phyloP scores from a whole-genome alignment of 805 yeast genomes.

The Myxozyma mucilagina region DNA sequence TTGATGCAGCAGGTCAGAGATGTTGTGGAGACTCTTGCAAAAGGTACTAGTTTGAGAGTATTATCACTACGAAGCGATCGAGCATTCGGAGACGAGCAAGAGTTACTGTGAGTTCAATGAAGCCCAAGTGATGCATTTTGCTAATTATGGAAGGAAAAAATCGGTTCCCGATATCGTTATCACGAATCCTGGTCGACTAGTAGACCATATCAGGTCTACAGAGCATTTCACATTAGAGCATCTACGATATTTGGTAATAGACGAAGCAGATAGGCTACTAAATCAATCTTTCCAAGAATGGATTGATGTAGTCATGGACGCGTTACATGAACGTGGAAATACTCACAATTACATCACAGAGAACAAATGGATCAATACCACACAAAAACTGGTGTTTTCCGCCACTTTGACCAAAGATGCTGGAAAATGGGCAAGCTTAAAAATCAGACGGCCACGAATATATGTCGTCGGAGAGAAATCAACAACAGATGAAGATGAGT shows the following conservation, averaged over 20 bases:
- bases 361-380: conserved; percentile 31
- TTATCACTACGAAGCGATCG: conserved; percentile 58
- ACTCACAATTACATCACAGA: conserved; percentile 9
- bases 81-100: conserved; percentile 63
- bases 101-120: conserved; percentile 42
- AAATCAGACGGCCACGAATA: conserved; percentile 69
- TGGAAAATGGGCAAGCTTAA: conserved; percentile 73
- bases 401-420: conserved; percentile 95
- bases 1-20: conserved; percentile 76
- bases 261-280: conserved; percentile 94
- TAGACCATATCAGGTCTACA: conserved; percentile 92
- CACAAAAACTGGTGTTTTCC: conserved; percentile 72
- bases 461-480: conserved; percentile 62
- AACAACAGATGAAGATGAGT: conserved; percentile 36
- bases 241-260: conserved; percentile 83
- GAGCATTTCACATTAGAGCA: conserved; percentile 82
- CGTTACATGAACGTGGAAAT: conserved; percentile 29
- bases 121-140: not conserved
- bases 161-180: conserved; percentile 49
- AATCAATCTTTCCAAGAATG: conserved; percentile 94
- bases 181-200: conserved; percentile 55
- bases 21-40: conserved; percentile 59
- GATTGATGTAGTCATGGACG: conserved; percentile 53
- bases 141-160: not conserved
- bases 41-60: conserved; percentile 67